These are phyloP conservation scores for Pichia inconspicua DNA, from an alignment of 1,139 yeast genomes.

Conservation along the genomic window DNA sequence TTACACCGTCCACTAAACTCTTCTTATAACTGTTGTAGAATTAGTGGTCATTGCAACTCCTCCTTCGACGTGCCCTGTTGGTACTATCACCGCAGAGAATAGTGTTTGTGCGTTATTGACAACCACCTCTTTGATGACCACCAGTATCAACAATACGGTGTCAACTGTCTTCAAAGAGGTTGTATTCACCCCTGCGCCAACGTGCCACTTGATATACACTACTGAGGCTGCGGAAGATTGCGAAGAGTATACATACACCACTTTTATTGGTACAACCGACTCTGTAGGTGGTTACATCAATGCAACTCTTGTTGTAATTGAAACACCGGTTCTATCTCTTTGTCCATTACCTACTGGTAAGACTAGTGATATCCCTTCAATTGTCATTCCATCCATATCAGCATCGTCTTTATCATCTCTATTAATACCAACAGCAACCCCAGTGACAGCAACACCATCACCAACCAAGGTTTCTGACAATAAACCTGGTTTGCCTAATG, in stretches of 20 bases:
- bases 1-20: too few relatives aligned
- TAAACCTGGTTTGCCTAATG: neutral
- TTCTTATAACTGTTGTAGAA: neutral
- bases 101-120: neutral
- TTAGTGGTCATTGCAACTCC: neutral
- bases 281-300: conserved; percentile 2
- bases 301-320: conserved; percentile 6
- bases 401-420: too few relatives aligned
- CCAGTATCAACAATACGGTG: neutral
- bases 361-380: neutral
- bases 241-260: conserved; percentile 1
- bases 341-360: neutral
- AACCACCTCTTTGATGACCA: neutral
- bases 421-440: neutral
- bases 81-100: neutral
- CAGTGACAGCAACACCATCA: neutral
- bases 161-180: neutral
- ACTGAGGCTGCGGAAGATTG: neutral
- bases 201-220: neutral
- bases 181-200: neutral
- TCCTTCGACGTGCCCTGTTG: neutral
- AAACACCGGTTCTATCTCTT: neutral
- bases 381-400: neutral
- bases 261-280: conserved; percentile 1
- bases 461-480: neutral